Conservation (phyloP, 202 grass and related monocot genomes). For the Eragrostis tef region DNA sequence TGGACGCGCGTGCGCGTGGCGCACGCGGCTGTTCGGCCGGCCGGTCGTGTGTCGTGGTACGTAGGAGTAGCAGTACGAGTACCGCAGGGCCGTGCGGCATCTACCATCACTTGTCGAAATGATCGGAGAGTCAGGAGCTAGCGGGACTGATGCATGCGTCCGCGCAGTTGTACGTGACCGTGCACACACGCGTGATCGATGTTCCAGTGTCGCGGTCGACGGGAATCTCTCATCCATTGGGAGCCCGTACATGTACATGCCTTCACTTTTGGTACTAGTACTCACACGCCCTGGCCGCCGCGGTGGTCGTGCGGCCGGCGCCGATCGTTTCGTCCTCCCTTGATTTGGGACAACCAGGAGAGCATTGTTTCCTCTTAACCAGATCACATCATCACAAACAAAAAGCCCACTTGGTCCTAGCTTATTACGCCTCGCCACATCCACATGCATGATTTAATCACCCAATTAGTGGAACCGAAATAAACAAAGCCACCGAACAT, state of each 20-base stretch:
- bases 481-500: not conserved
- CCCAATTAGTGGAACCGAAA: conserved; percentile 20
- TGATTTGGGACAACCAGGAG: not conserved
- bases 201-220: not conserved
- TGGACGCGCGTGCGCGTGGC: too few species aligned
- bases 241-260: not conserved
- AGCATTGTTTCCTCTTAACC: not conserved
- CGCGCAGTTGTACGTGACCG: not conserved
- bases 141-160: not conserved
- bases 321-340: too few species aligned
- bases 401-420: not conserved
- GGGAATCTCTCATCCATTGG: not conserved
- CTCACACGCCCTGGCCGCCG: too few species aligned
- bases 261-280: not conserved
- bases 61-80: too few species aligned
- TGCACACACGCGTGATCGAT: not conserved
- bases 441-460: not conserved
- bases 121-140: too few species aligned
- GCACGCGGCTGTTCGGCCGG: too few species aligned
- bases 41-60: too few species aligned
- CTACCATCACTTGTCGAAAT: not conserved
- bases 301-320: too few species aligned
- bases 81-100: too few species aligned
- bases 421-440: not conserved
- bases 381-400: not conserved